Percentiles rank a stretch among this genome's conserved stretches.
Evolutionary conservation across 108 stramenopile species (phyloP).

Genomic region (Discostella stelligeroides): DNA sequence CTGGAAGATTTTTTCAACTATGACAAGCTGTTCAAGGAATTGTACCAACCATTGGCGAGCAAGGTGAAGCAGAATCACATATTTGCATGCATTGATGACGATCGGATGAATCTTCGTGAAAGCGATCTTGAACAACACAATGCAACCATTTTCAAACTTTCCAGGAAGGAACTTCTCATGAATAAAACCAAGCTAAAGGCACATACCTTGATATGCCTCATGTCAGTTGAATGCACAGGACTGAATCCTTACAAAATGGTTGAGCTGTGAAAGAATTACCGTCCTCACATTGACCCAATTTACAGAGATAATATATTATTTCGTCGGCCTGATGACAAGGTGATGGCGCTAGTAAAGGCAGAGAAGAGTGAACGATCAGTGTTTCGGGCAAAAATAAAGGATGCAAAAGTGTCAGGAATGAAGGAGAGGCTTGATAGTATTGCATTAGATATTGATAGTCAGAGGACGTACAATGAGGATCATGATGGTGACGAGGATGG

Average conservation of each 20-base stretch:
- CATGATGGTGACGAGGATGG: too few relatives aligned
- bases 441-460: background rate
- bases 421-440: background rate
- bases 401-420: too few relatives aligned
- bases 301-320: constrained; percentile 1
- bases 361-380: background rate
- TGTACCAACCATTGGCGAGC: too few relatives aligned
- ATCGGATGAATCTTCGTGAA: too few relatives aligned
- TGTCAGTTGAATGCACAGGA: constrained; percentile 4
- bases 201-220: background rate
- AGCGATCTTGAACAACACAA: too few relatives aligned
- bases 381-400: background rate
- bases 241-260: constrained; percentile 20
- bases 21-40: too few relatives aligned
- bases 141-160: background rate
- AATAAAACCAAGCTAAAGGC: background rate
- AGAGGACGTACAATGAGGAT: background rate
- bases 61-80: too few relatives aligned
- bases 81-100: too few relatives aligned
- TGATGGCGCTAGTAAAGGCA: constrained; percentile 3
- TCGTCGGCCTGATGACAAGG: background rate
- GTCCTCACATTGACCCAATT: background rate
- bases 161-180: background rate
- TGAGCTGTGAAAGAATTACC: constrained; percentile 10
- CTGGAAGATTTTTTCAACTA: too few relatives aligned